Evolutionary conservation across 1,284 basidiomycete species (phyloP).

Genomic region (Sphagnurus paluster): DNA sequence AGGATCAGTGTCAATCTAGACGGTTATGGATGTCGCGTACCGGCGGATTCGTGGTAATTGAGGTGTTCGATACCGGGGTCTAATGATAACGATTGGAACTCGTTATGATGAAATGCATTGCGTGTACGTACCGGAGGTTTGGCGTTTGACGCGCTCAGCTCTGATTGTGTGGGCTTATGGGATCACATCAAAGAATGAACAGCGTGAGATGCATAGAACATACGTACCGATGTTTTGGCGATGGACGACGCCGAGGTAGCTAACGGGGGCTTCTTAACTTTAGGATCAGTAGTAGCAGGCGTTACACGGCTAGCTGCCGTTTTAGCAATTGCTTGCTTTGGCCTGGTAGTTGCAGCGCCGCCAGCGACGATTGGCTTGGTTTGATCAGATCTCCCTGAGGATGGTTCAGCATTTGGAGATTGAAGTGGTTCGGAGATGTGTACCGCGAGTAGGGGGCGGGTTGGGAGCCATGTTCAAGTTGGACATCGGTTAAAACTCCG

Average conservation of each 20-base stretch:
- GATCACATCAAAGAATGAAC: background rate
- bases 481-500: conserved; percentile 21
- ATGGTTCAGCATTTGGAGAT: conserved; percentile 21
- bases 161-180: background rate
- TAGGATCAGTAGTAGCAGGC: background rate
- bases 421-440: conserved; percentile 10
- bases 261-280: too few relatives aligned
- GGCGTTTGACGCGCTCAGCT: background rate
- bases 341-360: conserved; percentile 17
- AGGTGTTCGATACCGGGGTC: too few relatives aligned
- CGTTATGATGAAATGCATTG: too few relatives aligned
- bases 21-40: too few relatives aligned
- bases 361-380: conserved; percentile 23
- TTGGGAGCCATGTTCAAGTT: conserved; percentile 5
- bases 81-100: too few relatives aligned
- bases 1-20: too few relatives aligned
- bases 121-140: conserved; percentile 12
- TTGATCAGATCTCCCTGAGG: conserved; percentile 27
- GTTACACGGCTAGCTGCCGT: background rate
- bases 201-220: too few relatives aligned
- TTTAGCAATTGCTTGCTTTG: conserved; percentile 9
- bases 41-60: too few relatives aligned
- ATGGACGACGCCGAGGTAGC: too few relatives aligned
- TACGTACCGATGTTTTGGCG: too few relatives aligned
- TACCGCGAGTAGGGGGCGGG: conserved; percentile 27